These are phyloP conservation scores for Tylopilus sp. DNA, from an alignment of 1,284 basidiomycete genomes.

Conservation along the genomic window DNA sequence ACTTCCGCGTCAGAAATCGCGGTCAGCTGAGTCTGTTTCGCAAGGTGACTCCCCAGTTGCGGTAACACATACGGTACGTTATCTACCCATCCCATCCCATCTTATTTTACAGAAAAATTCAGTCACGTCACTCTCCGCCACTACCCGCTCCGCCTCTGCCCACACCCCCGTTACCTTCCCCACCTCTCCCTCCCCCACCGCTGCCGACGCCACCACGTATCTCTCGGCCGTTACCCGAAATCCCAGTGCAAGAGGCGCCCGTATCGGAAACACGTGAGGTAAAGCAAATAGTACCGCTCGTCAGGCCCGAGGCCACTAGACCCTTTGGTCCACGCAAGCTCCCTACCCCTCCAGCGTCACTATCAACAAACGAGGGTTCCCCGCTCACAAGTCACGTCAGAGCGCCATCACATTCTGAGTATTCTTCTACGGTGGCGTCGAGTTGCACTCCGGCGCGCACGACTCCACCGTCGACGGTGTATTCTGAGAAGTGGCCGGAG, in stretches of 20 bases:
- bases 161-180: slow-evolving; percentile 24
- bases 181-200: slow-evolving; percentile 30
- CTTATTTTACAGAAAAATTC: slow-evolving; percentile 3
- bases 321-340: slow-evolving; percentile 33
- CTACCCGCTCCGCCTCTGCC: slow-evolving; percentile 26
- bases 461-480: slow-evolving; percentile 34
- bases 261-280: slow-evolving; percentile 22
- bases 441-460: slow-evolving; percentile 35
- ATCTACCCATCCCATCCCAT: background rate
- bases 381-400: slow-evolving; percentile 16
- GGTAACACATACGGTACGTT: slow-evolving; percentile 26
- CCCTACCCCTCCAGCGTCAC: slow-evolving; percentile 34
- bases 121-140: slow-evolving; percentile 35
- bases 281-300: slow-evolving; percentile 13
- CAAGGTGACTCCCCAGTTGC: slow-evolving; percentile 34
- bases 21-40: slow-evolving; percentile 25
- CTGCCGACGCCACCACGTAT: slow-evolving; percentile 31
- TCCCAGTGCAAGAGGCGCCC: slow-evolving; percentile 22
- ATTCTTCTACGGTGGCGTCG: slow-evolving; percentile 29
- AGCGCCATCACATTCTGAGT: slow-evolving; percentile 26
- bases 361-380: slow-evolving; percentile 27
- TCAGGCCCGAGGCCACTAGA: slow-evolving; percentile 26
- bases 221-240: slow-evolving; percentile 34
- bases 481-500: slow-evolving; percentile 35
- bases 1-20: slow-evolving; percentile 41